phyloP scores from a whole-genome alignment of 331 rosid species.

The Malus hybrid region DNA sequence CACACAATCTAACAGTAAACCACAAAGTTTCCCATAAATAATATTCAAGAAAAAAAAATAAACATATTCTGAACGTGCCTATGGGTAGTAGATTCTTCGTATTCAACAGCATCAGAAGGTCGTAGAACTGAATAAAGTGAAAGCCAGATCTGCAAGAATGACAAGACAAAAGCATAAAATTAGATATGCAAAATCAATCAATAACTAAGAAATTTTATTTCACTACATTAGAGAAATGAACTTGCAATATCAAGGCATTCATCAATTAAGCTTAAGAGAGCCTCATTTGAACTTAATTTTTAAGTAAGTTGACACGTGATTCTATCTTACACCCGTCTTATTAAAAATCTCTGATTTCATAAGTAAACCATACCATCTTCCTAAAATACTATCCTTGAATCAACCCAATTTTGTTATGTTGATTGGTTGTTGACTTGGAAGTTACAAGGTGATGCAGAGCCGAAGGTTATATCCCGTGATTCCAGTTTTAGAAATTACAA shows the following conservation, averaged over 20 bases:
- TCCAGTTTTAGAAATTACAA: not conserved
- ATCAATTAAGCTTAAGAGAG: not conserved
- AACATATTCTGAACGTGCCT: constrained; percentile 41
- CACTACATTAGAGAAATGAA: not conserved
- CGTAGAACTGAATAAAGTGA: constrained; percentile 69
- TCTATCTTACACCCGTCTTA: not conserved
- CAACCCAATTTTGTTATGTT: not conserved
- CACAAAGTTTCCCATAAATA: not conserved
- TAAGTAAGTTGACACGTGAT: not conserved
- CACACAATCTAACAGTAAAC: not conserved
- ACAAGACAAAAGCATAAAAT: constrained; percentile 8
- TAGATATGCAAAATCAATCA: constrained; percentile 1
- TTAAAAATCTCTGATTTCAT: not conserved
- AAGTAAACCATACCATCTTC: not conserved
- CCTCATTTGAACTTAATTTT: not conserved
- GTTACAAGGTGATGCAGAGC: not conserved
- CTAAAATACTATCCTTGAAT: no score
- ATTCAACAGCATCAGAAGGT: constrained; percentile 17
- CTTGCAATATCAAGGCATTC: not conserved
- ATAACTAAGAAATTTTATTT: not conserved
- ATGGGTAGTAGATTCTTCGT: constrained; percentile 28
- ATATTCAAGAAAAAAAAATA: not conserved
- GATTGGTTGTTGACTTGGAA: not conserved
- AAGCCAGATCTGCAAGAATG: constrained; percentile 77
- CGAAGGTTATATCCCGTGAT: not conserved